Base-by-base conservation (phyloP, 2,329 filamentous ascomycete genomes). In the Scorias spongiosa region DNA sequence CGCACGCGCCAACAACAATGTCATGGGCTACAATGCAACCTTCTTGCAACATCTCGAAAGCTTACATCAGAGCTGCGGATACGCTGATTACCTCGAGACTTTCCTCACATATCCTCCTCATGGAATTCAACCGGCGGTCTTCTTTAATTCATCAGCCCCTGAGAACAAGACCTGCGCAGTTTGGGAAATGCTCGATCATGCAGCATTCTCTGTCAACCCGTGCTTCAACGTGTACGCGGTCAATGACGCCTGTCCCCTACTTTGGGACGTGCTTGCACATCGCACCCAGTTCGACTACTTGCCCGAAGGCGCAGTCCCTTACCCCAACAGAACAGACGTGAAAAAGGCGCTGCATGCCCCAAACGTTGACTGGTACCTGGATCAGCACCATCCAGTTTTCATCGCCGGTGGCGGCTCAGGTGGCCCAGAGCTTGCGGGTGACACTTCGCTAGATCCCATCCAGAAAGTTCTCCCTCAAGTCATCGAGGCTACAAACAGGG, bases 401-500 rank as follows among this genome's bases (percentile, higher is more conserved):
- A 15, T 36, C 32, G 32, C 32, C 11, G 32, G 32, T 12, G 15
- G 15, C 12, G 32, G 32, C 32, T 12, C 12, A 12, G 32, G 32
- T 9, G 32, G 32, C 15, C 32, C 32, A 36, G 32, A 36, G 9
- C 11, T 36, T 12, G 32, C 32, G 15, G 32, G 32, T 15, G 32
- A 36, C 32, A 36, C 32, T 9, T 36, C 32, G 32, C 32, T 36
- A 12, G 32, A 36, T 36, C 32, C 32, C 3, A 36, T 36, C 9
- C 32, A 73, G 55, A 70, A 63, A 38, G 75, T 75, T 0, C 69
- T 89, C 0, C 81, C 81, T 0, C 66, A 75, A 32, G 76, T 89
- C 30, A 84, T 89, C 49, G 83, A 89, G 54, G 67, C 69, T 29
- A 83, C 81, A 1, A 70, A 81, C 39, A 79, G 80, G 48, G 83